Percentiles rank a stretch among this genome's conserved stretches.
Conservation (phyloP, 352 stramenopile genomes). For the Globisporangium nodosum region DNA sequence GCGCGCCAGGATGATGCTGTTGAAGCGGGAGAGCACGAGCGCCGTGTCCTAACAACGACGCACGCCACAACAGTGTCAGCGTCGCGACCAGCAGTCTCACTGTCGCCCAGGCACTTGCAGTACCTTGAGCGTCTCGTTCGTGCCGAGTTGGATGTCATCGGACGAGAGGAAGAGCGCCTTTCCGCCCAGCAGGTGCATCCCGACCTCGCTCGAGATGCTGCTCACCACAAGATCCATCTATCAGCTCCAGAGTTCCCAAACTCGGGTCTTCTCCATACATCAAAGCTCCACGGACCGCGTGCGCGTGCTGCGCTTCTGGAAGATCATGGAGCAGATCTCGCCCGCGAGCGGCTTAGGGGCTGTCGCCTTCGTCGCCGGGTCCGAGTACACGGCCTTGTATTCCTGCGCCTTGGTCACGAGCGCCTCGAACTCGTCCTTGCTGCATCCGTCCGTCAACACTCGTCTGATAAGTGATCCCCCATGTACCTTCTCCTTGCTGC, state of each 20-base stretch:
- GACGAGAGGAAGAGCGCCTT: conserved; percentile 96
- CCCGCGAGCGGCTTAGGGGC: conserved; percentile 56
- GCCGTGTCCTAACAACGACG: conserved; percentile 47
- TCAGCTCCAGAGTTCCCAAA: background rate
- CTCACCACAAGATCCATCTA: background rate
- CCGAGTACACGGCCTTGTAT: conserved; percentile 63
- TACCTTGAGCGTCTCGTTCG: conserved; percentile 94
- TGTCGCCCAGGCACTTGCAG: background rate
- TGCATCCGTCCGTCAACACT: conserved; percentile 2
- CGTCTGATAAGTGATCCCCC: no score
- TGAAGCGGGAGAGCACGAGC: conserved; percentile 91
- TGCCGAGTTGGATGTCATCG: conserved; percentile 97
- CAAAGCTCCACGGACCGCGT: conserved; percentile 39
- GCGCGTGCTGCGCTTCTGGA: conserved; percentile 92
- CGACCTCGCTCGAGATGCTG: conserved; percentile 92
- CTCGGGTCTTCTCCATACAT: no score
- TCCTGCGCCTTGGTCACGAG: conserved; percentile 65
- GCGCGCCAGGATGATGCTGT: conserved; percentile 94
- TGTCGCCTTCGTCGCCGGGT: conserved; percentile 42
- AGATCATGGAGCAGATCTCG: conserved; percentile 92
- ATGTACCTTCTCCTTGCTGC: no score
- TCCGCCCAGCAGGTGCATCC: conserved; percentile 94
- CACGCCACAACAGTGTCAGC: no score
- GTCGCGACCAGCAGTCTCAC: background rate
- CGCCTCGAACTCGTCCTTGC: conserved; percentile 34